Evolutionary conservation across 164 flowering plant genomes (phyloP), one percentile per base, ranked within the genome.

Genomic region (Vitis riparia): DNA sequence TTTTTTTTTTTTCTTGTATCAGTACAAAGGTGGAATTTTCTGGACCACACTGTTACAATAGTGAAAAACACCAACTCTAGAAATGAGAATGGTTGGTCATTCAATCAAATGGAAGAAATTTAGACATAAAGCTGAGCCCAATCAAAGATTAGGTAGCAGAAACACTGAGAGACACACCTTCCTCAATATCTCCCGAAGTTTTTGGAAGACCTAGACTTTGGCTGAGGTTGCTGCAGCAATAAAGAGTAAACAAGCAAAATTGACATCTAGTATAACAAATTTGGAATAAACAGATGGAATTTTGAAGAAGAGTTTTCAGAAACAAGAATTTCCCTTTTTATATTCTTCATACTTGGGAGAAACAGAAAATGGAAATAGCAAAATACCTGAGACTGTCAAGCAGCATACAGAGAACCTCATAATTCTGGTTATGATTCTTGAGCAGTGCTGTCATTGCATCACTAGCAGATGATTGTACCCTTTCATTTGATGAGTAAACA

Each of bases 381-480:
- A 69, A 29, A 59, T 77, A 90, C 98, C 94, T 85, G 67, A 91
- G 87, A 74, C 83, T 76, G 73, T 89, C 91, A 14, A 93, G 89
- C 79, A 93, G 79, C 84, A 86, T 62, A 55, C 85, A 67, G 64
- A 93, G 75, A 59, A 85, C 88, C 51, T 82, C 88, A 73, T 79
- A 72, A 10, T 78, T 80, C 65, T 83, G 73, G 61, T 73, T 88
- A 66, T 87, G 89, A 83, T 66, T 51, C 65, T 80, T 83, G 62
- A 93, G 89, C 74, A 91, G 67, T 47, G 76, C 77, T 49, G 82
- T 51, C 29, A 89, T 57, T 30, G 91, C 80, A 75, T 73, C 73
- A 73, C 81, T 65, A 14, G 90, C 87, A 62, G 75, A 77, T 63
- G 77, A 77, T 47, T 71, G 80, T 5, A 80, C 67, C 27, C 61